Evolutionary conservation across 495 filamentous ascomycete species (phyloP), one percentile per base, ranked within the genome.

Genomic region (Oidiodendron maius): DNA sequence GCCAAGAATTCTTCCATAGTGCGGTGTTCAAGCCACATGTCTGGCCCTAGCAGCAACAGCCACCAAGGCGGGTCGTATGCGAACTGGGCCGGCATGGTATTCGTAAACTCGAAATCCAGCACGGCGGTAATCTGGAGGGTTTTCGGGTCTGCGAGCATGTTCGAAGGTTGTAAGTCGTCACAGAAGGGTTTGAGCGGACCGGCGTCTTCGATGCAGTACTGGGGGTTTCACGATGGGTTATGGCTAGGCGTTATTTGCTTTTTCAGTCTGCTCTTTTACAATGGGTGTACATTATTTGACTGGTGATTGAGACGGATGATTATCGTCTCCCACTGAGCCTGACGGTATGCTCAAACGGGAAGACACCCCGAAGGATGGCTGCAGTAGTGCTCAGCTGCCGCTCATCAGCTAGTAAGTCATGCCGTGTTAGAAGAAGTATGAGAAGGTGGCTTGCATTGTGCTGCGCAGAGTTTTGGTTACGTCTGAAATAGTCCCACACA

Each of bases 71-170:
- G 64, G 48, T 69, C 64, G 47, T 66, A 66, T 35, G 55, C 48
- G 47, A 67, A 73, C 60, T 71, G 57, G 37, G 63, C 61, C 22
- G 70, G 70, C 61, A 66, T 62, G 47, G 46, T 53, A 57, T 71
- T 66, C 41, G 66, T 66, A 47, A 70, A 73, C 52, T 71, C 66
- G n/a, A 61, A 62, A 57, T 71, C 67, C 42, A 71, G 39, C 34
- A 69, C 52, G 25, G 64, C 66, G 32, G 65, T 68, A 46, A 73
- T 68, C 21, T 46, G 61, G 36, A 69, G 57, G 48, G 64, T 68
- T 49, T 63, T 46, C 24, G 57, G 61, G 57, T 72, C 45, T 44
- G 62, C 52, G 48, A 70, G 64, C 57, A 71, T 70, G 55, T 70
- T 71, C 39, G 60, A 56, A 21, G 68, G 65, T 47, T 55, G 62